Evolutionary conservation across 345 rosid species (phyloP).

Genomic region (Linum trigynum): DNA sequence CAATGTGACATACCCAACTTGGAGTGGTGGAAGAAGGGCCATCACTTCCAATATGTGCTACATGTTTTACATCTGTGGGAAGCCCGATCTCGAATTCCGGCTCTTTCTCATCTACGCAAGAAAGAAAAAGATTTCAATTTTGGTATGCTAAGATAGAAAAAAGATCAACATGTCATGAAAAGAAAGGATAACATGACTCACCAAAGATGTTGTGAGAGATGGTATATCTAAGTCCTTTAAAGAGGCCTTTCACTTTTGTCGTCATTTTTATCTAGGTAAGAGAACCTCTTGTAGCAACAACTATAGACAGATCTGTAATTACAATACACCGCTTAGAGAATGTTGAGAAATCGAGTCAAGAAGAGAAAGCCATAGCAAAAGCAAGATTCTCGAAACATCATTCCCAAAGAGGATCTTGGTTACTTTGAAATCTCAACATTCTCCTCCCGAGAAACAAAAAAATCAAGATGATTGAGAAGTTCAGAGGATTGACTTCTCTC

Average conservation of each 20-base stretch:
- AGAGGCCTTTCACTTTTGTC: slow-evolving; percentile 42
- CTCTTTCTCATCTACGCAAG: slow-evolving; percentile 42
- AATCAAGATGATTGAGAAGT: not conserved
- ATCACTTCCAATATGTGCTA: slow-evolving; percentile 67
- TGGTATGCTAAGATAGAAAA: not conserved
- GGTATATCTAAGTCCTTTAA: slow-evolving; percentile 41
- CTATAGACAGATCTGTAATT: no score
- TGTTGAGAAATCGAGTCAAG: no score
- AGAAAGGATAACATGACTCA: slow-evolving; percentile 6
- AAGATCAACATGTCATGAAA: not conserved
- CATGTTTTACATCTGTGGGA: slow-evolving; percentile 78
- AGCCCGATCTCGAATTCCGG: slow-evolving; percentile 50
- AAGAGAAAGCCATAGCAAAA: not conserved
- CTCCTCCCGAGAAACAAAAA: not conserved
- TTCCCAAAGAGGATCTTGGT: not conserved
- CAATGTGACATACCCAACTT: slow-evolving; percentile 44
- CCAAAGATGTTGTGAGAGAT: slow-evolving; percentile 48
- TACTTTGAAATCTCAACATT: not conserved
- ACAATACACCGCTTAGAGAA: no score
- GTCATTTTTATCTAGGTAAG: slow-evolving; percentile 13
- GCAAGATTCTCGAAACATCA: not conserved
- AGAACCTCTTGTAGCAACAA: no score
- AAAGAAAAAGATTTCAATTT: not conserved
- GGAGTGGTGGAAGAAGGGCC: slow-evolving; percentile 44
- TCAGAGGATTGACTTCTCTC: not conserved